These are phyloP conservation scores for Pythium monospermum DNA, from an alignment of 352 stramenopile species.

Conservation along the genomic window DNA sequence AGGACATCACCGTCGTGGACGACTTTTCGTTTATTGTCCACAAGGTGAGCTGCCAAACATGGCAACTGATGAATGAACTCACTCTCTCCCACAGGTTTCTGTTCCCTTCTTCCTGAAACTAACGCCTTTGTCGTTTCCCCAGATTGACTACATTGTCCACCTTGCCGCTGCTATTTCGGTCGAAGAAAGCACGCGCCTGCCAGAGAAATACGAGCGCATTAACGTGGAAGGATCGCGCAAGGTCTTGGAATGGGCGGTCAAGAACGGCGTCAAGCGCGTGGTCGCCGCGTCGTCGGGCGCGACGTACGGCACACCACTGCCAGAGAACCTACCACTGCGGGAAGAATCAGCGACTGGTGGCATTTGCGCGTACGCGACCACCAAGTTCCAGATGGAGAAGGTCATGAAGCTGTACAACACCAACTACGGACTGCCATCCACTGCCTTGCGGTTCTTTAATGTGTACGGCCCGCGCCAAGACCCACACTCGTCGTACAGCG, in stretches of 20 bases:
- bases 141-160: constrained; percentile 84
- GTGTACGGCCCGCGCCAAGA: constrained; percentile 80
- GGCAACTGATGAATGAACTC: not conserved
- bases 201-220: constrained; percentile 83
- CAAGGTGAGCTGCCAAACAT: constrained; percentile 61
- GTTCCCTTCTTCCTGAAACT: not conserved
- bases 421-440: constrained; percentile 66
- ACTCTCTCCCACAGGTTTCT: not conserved
- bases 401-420: constrained; percentile 70
- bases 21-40: constrained; percentile 80
- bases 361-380: constrained; percentile 78
- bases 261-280: constrained; percentile 74
- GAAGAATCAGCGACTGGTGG: constrained; percentile 72
- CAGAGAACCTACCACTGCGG: constrained; percentile 62
- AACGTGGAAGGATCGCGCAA: constrained; percentile 81
- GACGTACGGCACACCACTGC: constrained; percentile 62
- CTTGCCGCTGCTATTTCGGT: constrained; percentile 80
- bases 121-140: not conserved
- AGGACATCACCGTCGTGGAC: constrained; percentile 77
- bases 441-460: constrained; percentile 82
- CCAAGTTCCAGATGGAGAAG: constrained; percentile 83
- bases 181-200: constrained; percentile 78
- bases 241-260: constrained; percentile 70
- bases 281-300: constrained; percentile 74
- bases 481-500: constrained; percentile 78